Evolutionary conservation across 352 stramenopile genomes (phyloP).

Genomic region (Elongisporangium prolatum): DNA sequence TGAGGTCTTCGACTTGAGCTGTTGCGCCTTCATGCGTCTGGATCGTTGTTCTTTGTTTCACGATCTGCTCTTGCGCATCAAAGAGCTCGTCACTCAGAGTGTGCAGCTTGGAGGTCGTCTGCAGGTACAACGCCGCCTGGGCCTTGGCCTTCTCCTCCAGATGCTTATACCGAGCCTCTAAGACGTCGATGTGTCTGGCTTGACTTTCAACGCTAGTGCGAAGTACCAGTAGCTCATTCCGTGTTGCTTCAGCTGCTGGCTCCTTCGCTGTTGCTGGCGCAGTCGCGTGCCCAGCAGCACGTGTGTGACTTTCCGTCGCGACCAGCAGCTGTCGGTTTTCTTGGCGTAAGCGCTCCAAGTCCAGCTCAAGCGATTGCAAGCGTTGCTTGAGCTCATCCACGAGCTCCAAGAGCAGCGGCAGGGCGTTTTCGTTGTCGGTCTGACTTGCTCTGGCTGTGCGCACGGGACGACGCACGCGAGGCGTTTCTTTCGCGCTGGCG

Average conservation of each 20-base stretch:
- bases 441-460: background rate
- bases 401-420: constrained; percentile 10
- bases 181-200: constrained; percentile 37
- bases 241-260: background rate
- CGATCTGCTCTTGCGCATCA: constrained; percentile 30
- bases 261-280: background rate
- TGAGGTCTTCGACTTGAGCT: constrained; percentile 22
- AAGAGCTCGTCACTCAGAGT: constrained; percentile 40
- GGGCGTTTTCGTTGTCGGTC: background rate
- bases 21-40: constrained; percentile 29
- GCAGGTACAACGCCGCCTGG: constrained; percentile 34
- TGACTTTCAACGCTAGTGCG: constrained; percentile 18
- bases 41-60: constrained; percentile 29
- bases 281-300: background rate
- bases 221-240: background rate
- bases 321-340: constrained; percentile 51
- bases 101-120: constrained; percentile 28
- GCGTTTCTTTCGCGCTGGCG: background rate
- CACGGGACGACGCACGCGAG: background rate
- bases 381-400: constrained; percentile 33
- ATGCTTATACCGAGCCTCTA: constrained; percentile 49
- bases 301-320: constrained; percentile 6
- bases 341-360: constrained; percentile 34
- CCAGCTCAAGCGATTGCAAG: constrained; percentile 35
- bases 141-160: constrained; percentile 31